Evolutionary conservation across 169 alveolate species (phyloP).

Genomic region (Ichthyophthirius multifiliis): DNA sequence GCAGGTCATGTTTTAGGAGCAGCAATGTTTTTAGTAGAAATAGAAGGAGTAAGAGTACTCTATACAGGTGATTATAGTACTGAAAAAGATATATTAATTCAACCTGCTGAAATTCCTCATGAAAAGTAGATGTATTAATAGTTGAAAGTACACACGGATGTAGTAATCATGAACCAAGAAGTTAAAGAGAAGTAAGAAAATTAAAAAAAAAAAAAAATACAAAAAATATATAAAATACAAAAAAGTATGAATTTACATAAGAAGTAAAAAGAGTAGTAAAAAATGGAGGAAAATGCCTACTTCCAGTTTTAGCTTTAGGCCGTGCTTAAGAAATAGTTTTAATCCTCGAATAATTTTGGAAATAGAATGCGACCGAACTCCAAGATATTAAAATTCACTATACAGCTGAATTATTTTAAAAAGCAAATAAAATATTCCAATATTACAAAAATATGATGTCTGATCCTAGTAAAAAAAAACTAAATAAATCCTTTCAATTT

Average conservation of each 20-base stretch:
- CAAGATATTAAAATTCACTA: conserved; percentile 94
- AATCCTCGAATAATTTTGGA: conserved; percentile 96
- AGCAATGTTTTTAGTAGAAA: conserved; percentile 97
- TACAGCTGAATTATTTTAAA: conserved; percentile 94
- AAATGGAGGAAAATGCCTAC: conserved; percentile 93
- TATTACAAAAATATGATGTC: conserved; percentile 96
- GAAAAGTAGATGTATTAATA: conserved; percentile 94
- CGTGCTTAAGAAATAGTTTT: conserved; percentile 96
- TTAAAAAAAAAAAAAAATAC: conserved; percentile 14
- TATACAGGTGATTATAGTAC: conserved; percentile 99
- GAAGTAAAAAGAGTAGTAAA: conserved; percentile 82
- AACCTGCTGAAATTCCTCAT: conserved; percentile 95
- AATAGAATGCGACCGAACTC: conserved; percentile 79
- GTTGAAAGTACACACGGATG: conserved; percentile 98
- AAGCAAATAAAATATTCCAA: conserved; percentile 93
- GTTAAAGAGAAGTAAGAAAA: conserved; percentile 93
- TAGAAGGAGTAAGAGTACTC: conserved; percentile 95
- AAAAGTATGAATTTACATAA: conserved; percentile 4
- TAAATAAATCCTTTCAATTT: conserved; percentile 49
- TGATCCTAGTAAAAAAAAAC: conserved; percentile 85
- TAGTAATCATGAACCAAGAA: conserved; percentile 95
- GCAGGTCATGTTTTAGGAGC: conserved; percentile 99
- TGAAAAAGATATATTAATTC: conserved; percentile 87
- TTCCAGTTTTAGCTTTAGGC: conserved; percentile 96
- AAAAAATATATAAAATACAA: neutral